A percentile compares a stretch with the other conserved stretches of the same genome.
phyloP scores from a whole-genome alignment of 768 basidiomycete species.

The Mycena alexandri region DNA sequence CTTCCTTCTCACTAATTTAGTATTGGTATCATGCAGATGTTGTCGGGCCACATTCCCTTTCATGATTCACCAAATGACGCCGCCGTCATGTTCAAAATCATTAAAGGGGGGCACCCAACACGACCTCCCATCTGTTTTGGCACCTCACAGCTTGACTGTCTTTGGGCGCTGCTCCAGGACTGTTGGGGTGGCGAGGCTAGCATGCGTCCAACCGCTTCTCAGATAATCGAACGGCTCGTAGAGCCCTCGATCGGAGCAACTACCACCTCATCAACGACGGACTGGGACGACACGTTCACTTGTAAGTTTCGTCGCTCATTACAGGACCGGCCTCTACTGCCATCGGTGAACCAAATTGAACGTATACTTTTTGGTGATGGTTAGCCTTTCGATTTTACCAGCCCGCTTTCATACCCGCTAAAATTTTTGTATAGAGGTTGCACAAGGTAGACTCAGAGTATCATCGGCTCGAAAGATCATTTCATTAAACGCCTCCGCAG shows the following conservation, averaged over 20 bases:
- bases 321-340: conserved; percentile 6
- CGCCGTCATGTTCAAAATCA: neutral
- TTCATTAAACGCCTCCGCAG: neutral
- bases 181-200: conserved; percentile 9
- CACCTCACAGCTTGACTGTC: neutral
- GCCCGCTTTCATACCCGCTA: neutral
- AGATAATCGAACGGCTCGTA: neutral
- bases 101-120: neutral
- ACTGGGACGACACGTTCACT: conserved; percentile 17
- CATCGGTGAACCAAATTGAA: conserved; percentile 6
- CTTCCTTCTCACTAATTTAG: too few relatives aligned
- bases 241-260: conserved; percentile 14
- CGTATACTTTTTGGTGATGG: conserved; percentile 8
- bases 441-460: neutral
- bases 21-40: neutral
- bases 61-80: neutral
- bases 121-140: neutral
- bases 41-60: neutral
- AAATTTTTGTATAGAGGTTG: too few relatives aligned
- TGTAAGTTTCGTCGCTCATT: conserved; percentile 13
- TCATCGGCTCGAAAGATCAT: neutral
- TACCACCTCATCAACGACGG: conserved; percentile 6
- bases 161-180: conserved; percentile 9
- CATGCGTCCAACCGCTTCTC: conserved; percentile 6
- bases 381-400: neutral